Evolutionary conservation across 2,329 filamentous ascomycete species (phyloP).

Genomic region (Colletotrichum sp.): DNA sequence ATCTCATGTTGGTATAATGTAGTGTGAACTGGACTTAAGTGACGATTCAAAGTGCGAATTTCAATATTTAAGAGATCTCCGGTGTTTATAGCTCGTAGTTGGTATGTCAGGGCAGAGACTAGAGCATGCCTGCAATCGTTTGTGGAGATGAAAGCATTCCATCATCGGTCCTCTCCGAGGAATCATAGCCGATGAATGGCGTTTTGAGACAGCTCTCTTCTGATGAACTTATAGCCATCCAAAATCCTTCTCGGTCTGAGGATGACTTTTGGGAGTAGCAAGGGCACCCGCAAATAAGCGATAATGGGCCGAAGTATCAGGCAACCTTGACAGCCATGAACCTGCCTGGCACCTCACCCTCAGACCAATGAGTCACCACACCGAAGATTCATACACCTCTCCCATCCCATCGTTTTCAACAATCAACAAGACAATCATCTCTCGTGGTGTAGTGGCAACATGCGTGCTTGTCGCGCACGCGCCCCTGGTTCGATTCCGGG

Average conservation of each 20-base stretch:
- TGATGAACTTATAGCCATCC: neutral
- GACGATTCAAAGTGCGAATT: neutral
- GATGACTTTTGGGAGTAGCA: neutral
- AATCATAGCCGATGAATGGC: neutral
- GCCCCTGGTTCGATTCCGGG: neutral
- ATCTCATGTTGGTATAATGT: neutral
- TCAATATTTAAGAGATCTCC: neutral
- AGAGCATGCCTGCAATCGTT: neutral
- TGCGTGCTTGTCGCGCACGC: neutral
- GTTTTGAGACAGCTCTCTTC: neutral
- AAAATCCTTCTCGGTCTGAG: neutral
- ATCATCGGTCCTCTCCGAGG: neutral
- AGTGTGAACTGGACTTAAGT: neutral
- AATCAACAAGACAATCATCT: neutral
- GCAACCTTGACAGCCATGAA: neutral
- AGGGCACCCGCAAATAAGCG: neutral
- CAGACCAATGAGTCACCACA: neutral
- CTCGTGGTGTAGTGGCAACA: neutral
- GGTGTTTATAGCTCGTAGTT: neutral
- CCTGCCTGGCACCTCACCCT: neutral
- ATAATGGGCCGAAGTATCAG: neutral
- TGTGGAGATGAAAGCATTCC: neutral
- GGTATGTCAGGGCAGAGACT: neutral
- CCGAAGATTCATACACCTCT: neutral
- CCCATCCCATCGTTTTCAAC: neutral